phyloP scores from a whole-genome alignment of 805 yeast species.

The Wickerhamiella sergipiensis region DNA sequence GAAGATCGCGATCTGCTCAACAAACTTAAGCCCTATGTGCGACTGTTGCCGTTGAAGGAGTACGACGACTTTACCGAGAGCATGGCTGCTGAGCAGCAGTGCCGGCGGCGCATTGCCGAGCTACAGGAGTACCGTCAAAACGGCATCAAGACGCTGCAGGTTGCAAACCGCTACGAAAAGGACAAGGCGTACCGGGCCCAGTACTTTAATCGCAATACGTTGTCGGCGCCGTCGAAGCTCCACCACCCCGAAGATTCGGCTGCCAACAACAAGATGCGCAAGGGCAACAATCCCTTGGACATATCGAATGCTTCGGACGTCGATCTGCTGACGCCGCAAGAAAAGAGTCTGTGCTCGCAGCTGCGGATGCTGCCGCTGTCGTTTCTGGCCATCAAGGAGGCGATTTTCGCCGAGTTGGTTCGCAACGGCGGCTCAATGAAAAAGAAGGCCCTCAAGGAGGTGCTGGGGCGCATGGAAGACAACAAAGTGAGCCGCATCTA shows the following conservation, averaged over 20 bases:
- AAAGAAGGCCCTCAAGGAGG: constrained; percentile 71
- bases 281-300: constrained; percentile 26
- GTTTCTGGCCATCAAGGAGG: constrained; percentile 81
- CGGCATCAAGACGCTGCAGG: constrained; percentile 75
- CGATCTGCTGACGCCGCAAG: constrained; percentile 74
- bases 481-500: constrained; percentile 75
- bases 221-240: constrained; percentile 8
- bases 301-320: constrained; percentile 59
- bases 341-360: constrained; percentile 70
- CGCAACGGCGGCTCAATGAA: constrained; percentile 74
- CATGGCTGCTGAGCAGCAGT: constrained; percentile 60
- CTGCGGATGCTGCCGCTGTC: constrained; percentile 85
- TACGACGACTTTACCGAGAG: constrained; percentile 63
- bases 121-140: constrained; percentile 86
- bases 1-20: constrained; percentile 78
- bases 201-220: constrained; percentile 24
- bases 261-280: constrained; percentile 19
- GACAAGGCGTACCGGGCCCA: constrained; percentile 62
- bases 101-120: constrained; percentile 72
- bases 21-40: constrained; percentile 65
- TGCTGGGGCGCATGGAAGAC: constrained; percentile 65
- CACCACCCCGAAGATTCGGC: constrained; percentile 11
- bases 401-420: constrained; percentile 72
- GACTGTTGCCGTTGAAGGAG: constrained; percentile 69
- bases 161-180: constrained; percentile 74